Evolutionary conservation across 495 filamentous ascomycete genomes (phyloP).

Genomic region (Xylaria bambusicola): DNA sequence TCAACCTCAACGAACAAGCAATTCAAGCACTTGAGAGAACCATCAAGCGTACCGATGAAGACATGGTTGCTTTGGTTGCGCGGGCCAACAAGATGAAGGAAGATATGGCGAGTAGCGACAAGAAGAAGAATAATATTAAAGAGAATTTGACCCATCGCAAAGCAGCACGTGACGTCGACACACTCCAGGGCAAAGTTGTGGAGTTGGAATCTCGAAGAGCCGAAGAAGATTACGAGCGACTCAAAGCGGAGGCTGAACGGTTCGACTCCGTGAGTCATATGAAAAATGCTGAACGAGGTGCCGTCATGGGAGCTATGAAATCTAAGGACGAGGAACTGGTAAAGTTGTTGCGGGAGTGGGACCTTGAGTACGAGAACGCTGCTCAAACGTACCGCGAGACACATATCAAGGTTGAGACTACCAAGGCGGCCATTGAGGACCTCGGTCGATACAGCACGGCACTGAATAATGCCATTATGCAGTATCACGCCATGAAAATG

Average conservation of each 20-base stretch:
- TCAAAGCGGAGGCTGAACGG: constrained; percentile 64
- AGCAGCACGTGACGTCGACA: constrained; percentile 65
- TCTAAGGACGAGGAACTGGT: constrained; percentile 78
- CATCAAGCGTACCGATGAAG: constrained; percentile 64
- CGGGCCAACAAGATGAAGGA: constrained; percentile 77
- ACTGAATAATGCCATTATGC: constrained; percentile 95
- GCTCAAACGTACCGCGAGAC: constrained; percentile 80
- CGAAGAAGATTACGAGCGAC: constrained; percentile 74
- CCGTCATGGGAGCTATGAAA: constrained; percentile 70
- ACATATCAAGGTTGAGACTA: constrained; percentile 89
- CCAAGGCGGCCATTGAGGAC: constrained; percentile 89
- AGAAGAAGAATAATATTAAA: constrained; percentile 76
- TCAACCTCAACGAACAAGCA: constrained; percentile 67
- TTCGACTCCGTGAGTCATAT: constrained; percentile 63
- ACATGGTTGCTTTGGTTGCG: constrained; percentile 64
- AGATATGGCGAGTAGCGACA: constrained; percentile 72
- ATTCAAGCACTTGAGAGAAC: constrained; percentile 67
- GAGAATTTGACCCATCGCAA: constrained; percentile 87
- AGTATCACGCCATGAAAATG: constrained; percentile 94
- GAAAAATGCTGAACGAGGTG: constrained; percentile 49
- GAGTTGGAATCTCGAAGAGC: constrained; percentile 80
- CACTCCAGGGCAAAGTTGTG: constrained; percentile 67
- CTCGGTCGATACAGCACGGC: constrained; percentile 76
- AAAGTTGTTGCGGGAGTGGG: constrained; percentile 72
- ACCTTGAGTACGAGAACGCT: constrained; percentile 83